Evolutionary conservation across 331 rosid genomes (phyloP), one percentile per base, ranked within the genome.

Genomic region (Pyrus hybrid): DNA sequence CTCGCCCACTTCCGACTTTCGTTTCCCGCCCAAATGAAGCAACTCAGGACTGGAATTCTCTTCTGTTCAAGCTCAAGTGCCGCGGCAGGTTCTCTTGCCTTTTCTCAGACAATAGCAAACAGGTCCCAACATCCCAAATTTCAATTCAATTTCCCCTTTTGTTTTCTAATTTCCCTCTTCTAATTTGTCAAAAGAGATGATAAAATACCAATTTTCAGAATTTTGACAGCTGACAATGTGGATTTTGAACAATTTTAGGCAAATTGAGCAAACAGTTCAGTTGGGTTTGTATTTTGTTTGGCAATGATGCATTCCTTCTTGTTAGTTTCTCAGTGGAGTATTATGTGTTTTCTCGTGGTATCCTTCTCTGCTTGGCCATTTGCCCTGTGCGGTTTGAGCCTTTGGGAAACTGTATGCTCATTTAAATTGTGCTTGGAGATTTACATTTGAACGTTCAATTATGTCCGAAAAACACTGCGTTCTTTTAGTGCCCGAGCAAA

Each of bases 61-160:
- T 92, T 49, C 97, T 77, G 67, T 86, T 63, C 72, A 64, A 77
- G 45, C 85, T 92, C 87, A 82, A 77, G 49, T 81, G 82, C 80
- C 92, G 81, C 33, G 87, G 83, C 76, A 84, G 89, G 80, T 80
- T 92, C 83, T 75, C 70, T 23, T 92, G 99, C 85, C 88, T 92
- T 22, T 95, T 95, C 90, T 85, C 97, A 2, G 86, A 80, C 51
- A 86, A 83, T 74, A 86, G 83, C 51, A 89, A 76, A 80, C 73
- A 95, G 97, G 99, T 94, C 32, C 26, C 71, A 2, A 0, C 22
- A 3, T 49, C 13, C 18, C 7, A 17, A 41, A 16, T 70, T 75
- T 63, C 41, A 13, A 20, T 25, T 47, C 7, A 25, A 7, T 12
- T 18, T 63, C 14, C 8, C 9, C 13, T 23, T 57, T n/a, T 29